A percentile compares a stretch with the other conserved stretches of the same genome.
phyloP scores from a whole-genome alignment of 768 basidiomycete species.

The Phylloporus scabripes region DNA sequence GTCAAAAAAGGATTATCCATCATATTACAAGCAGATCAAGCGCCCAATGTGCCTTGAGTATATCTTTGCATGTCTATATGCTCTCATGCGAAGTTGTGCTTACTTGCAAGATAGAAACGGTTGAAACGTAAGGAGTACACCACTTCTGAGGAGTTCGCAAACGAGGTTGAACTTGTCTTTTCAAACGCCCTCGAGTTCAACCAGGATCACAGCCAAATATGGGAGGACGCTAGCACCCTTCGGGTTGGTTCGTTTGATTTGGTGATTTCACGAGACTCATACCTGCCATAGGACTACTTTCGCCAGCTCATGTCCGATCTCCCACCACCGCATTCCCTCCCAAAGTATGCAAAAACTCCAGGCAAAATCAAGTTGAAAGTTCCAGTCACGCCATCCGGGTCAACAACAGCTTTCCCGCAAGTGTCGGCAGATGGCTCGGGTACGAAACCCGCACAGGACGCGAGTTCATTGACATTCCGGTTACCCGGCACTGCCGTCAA shows the following conservation, averaged over 20 bases:
- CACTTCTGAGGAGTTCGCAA: constrained; percentile 63
- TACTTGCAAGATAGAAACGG: constrained; percentile 50
- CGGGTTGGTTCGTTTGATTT: constrained; percentile 41
- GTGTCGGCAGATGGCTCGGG: constrained; percentile 9
- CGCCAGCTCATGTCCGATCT: constrained; percentile 73
- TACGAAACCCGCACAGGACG: constrained; percentile 17
- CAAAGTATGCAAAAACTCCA: constrained; percentile 52
- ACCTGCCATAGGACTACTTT: constrained; percentile 55
- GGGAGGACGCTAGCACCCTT: constrained; percentile 69
- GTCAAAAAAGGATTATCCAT: constrained; percentile 68
- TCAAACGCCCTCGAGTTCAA: constrained; percentile 88
- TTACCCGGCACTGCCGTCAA: constrained; percentile 19
- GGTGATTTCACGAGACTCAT: constrained; percentile 8
- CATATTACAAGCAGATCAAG: constrained; percentile 77
- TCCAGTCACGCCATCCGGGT: constrained; percentile 33
- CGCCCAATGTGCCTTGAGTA: constrained; percentile 73
- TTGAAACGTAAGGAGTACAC: constrained; percentile 77
- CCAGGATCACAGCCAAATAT: constrained; percentile 75
- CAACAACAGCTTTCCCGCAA: constrained; percentile 11
- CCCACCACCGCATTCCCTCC: constrained; percentile 58
- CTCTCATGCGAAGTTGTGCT: background rate
- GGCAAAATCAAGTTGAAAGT: constrained; percentile 73
- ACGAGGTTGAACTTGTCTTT: constrained; percentile 87
- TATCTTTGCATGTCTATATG: constrained; percentile 56
- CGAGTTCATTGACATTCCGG: constrained; percentile 19